Evolutionary conservation across 202 grass and related monocot species (phyloP).

Genomic region (Digitaria exilis): DNA sequence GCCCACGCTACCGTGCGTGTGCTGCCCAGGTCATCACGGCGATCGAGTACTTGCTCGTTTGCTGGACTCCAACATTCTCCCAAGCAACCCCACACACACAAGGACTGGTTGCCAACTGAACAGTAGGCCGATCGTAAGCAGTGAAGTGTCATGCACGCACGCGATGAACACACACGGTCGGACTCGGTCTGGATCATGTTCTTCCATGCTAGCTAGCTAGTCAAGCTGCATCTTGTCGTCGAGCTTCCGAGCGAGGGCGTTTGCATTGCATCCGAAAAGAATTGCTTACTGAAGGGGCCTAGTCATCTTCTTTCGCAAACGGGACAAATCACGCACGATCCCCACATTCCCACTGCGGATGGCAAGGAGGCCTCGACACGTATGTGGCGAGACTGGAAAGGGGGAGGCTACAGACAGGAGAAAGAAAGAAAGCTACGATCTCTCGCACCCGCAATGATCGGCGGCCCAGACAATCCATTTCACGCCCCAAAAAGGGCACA

Average conservation of each 20-base stretch:
- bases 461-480: background rate
- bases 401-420: background rate
- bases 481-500: background rate
- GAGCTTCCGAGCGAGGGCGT: too few species aligned
- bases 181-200: too few species aligned
- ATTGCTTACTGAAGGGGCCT: too few species aligned
- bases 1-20: too few species aligned
- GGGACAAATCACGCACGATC: background rate
- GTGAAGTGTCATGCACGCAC: too few species aligned
- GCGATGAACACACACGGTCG: too few species aligned
- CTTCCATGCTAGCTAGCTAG: too few species aligned
- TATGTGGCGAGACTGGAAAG: background rate
- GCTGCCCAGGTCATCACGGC: background rate
- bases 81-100: background rate
- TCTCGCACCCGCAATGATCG: background rate
- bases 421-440: conserved; percentile 9
- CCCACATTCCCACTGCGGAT: too few species aligned
- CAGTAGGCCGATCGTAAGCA: background rate
- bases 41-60: background rate
- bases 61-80: background rate
- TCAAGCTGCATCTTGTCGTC: too few species aligned
- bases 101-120: background rate
- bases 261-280: too few species aligned
- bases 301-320: background rate
- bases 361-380: background rate